Base-by-base conservation (phyloP, 2,329 filamentous ascomycete species). In the Pseudopyrenochaeta lycopersici region DNA sequence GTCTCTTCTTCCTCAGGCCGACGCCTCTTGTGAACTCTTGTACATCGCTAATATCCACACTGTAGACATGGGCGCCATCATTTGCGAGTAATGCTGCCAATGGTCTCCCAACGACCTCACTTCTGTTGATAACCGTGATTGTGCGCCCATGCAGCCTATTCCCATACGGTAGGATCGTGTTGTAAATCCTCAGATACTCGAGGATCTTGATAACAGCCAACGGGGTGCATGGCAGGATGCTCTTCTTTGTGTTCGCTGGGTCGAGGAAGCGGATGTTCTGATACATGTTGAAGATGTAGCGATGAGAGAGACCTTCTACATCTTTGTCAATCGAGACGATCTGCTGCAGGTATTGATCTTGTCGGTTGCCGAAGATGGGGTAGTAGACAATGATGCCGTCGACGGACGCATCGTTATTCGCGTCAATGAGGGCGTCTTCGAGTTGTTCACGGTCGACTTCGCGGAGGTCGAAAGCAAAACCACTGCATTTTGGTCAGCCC, bases 231-330 rank as follows among this genome's bases (percentile, higher is more conserved):
- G 95, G 95, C 46, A 99, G 81, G 63, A 98, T 91, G 43, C 90
- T 96, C 81, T 99, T 98, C 76, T 91, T 90, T 53, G 81, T 83
- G 76, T 92, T 90, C 38, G 83, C 77, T 4, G 89, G 89, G 77
- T 99, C 95, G 51, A 99, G 84, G 81, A 93, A 98, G 62, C 95
- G 91, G 68, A 96, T 87, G 80, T 99, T 99, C 82, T 97, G 91
- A 80, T 98, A 99, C 93, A 99, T 97, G 84, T 99, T 99, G 85
- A 94, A 93, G 72, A 98, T 90, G 80, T 98, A 93, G 73, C 88
- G 89, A 78, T 97, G 94, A 67, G 90, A 92, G 53, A 99, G 86
- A 31, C 95, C 95, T 78, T 99, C 95, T 63, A 99, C 94, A 71
- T 99, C 95, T 78, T 99, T 98, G 76, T 85, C 80, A 38, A 97